These are phyloP conservation scores for Talaromyces sp. DNA, from an alignment of 2,329 filamentous ascomycete genomes.

Conservation along the genomic window DNA sequence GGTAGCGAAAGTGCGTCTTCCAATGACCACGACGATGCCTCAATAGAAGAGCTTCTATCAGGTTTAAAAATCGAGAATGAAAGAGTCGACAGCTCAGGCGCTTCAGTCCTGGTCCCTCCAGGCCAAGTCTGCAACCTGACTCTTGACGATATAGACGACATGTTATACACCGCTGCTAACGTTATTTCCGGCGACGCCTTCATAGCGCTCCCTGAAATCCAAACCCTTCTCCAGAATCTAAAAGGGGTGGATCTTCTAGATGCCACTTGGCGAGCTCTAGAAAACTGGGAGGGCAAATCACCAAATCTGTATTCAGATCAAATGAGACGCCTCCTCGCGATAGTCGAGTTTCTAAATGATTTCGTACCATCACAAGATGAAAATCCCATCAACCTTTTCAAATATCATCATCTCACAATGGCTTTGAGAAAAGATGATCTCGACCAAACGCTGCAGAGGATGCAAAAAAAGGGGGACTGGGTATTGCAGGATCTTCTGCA, in stretches of 20 bases:
- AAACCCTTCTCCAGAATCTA: background rate
- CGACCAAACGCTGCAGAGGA: conserved; percentile 5
- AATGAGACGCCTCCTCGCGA: background rate
- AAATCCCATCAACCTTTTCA: background rate
- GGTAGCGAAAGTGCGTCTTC: background rate
- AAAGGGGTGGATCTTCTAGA: conserved; percentile 14
- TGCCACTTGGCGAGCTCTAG: conserved; percentile 14
- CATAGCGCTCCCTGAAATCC: background rate
- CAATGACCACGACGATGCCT: background rate
- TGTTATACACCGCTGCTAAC: conserved; percentile 7
- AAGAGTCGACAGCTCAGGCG: background rate
- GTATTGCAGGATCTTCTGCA: background rate
- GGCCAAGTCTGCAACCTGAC: conserved; percentile 7
- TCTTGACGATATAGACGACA: background rate
- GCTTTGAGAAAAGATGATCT: conserved; percentile 10
- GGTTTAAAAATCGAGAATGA: background rate
- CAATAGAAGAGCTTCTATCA: background rate
- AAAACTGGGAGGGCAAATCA: conserved; percentile 4
- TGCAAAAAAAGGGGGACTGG: conserved; percentile 9
- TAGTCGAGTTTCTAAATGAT: background rate
- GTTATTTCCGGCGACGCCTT: conserved; percentile 5
- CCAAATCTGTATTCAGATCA: background rate
- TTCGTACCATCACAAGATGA: background rate
- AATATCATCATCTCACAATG: conserved; percentile 15
- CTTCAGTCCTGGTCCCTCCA: background rate